A percentile compares a stretch with the other conserved stretches of the same genome.
Conservation (phyloP, 2,329 filamentous ascomycete species). For the Hymenoscyphus scutula region DNA sequence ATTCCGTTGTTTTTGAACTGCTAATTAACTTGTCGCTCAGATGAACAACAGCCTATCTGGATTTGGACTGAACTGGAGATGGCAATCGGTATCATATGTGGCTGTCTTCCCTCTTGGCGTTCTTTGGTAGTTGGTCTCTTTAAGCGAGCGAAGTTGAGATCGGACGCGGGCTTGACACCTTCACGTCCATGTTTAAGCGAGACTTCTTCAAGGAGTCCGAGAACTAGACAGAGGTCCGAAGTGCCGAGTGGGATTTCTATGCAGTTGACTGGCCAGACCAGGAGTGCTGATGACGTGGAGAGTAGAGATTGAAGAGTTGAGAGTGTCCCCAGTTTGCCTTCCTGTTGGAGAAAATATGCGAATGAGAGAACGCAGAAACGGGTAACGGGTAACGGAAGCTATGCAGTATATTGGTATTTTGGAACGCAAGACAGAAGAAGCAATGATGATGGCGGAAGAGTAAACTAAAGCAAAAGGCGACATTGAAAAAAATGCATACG, state of each 20-base stretch:
- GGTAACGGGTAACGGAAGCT: no score
- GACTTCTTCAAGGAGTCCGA: not conserved
- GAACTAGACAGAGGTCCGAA: not conserved
- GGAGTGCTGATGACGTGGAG: not conserved
- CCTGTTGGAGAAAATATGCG: no score
- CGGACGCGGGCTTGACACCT: not conserved
- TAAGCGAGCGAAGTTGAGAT: not conserved
- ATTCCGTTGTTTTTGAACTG: no score
- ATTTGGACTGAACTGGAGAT: slow-evolving; percentile 36
- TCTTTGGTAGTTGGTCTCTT: not conserved
- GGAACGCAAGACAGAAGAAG: no score
- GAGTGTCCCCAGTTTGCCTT: no score
- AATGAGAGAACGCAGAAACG: no score
- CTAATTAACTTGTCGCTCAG: slow-evolving; percentile 1
- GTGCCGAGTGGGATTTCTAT: not conserved
- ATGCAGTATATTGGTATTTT: no score
- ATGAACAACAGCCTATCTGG: slow-evolving; percentile 22
- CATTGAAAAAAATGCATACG: no score
- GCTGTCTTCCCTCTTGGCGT: slow-evolving; percentile 36
- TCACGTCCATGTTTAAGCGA: not conserved
- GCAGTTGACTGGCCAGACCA: not conserved
- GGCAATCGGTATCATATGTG: slow-evolving; percentile 42
- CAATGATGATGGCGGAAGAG: no score
- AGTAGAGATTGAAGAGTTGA: not conserved
- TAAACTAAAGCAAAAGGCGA: no score